Percentiles rank a stretch among this genome's conserved stretches.
phyloP scores from a whole-genome alignment of 225 moss, liverwort and hornwort genomes.

The Neckera pumila region DNA sequence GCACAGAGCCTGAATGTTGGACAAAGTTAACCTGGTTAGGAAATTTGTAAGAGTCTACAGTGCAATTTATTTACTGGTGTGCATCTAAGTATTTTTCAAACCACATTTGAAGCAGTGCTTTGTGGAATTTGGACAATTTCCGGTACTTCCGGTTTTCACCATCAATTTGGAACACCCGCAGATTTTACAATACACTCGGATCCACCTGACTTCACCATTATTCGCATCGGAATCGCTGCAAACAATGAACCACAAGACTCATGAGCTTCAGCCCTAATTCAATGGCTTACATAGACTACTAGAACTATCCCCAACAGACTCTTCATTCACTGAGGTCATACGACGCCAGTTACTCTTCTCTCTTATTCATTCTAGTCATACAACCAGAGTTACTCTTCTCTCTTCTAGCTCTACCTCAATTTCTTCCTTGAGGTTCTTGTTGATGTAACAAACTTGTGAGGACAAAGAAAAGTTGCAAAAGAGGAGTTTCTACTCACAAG shows the following conservation, averaged over 20 bases:
- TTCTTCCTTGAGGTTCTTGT: background rate
- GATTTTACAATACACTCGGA: background rate
- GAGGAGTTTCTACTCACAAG: background rate
- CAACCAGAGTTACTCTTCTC: no score
- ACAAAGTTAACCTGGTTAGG: background rate
- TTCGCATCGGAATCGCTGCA: background rate
- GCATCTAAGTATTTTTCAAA: background rate
- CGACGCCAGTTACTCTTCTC: no score
- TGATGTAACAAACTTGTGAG: background rate
- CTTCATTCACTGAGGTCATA: no score
- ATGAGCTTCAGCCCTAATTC: background rate
- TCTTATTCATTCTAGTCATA: no score
- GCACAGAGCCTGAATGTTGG: background rate
- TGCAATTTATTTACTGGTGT: no score
- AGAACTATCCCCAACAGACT: no score
- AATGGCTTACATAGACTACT: no score
- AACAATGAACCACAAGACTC: background rate
- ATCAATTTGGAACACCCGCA: background rate
- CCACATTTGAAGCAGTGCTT: background rate
- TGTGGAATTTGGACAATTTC: background rate
- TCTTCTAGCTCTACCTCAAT: background rate
- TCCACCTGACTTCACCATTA: background rate
- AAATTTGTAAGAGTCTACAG: background rate
- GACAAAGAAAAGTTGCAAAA: background rate
- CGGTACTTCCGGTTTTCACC: background rate